Conservation (phyloP, 2,329 filamentous ascomycete genomes). For the Sclerotinia minor region DNA sequence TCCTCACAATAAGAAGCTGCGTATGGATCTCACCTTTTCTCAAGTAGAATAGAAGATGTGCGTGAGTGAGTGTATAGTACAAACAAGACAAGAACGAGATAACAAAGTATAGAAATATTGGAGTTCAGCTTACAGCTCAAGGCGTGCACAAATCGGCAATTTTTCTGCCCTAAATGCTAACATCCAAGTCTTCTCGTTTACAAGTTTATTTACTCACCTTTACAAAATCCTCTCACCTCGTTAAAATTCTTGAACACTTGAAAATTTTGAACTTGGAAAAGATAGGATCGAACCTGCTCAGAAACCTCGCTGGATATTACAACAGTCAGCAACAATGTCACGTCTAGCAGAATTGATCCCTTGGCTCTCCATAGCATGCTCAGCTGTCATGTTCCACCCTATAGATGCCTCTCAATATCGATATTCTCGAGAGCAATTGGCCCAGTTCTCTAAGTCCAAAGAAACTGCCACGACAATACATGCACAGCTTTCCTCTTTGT, state of each 20-base stretch:
- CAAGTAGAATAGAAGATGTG: background rate
- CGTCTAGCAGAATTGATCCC: background rate
- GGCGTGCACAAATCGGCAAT: background rate
- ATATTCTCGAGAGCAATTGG: no score
- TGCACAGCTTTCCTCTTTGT: no score
- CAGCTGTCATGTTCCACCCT: background rate
- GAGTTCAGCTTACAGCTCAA: background rate
- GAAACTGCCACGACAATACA: no score
- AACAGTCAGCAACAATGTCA: background rate
- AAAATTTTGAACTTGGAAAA: no score
- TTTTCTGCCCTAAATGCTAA: background rate
- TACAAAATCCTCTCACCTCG: background rate
- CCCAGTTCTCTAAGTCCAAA: no score
- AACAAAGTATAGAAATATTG: no score
- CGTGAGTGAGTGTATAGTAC: background rate
- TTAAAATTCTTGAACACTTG: no score
- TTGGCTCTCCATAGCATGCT: background rate
- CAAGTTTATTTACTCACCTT: background rate
- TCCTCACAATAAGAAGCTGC: background rate
- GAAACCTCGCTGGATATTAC: background rate
- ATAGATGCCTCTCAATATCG: no score
- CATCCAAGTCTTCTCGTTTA: background rate
- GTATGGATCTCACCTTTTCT: background rate
- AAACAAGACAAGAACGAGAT: background rate
- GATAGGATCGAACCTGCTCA: no score